Conservation (phyloP, 106 monocot genomes). For the Ottelia alismoides region DNA sequence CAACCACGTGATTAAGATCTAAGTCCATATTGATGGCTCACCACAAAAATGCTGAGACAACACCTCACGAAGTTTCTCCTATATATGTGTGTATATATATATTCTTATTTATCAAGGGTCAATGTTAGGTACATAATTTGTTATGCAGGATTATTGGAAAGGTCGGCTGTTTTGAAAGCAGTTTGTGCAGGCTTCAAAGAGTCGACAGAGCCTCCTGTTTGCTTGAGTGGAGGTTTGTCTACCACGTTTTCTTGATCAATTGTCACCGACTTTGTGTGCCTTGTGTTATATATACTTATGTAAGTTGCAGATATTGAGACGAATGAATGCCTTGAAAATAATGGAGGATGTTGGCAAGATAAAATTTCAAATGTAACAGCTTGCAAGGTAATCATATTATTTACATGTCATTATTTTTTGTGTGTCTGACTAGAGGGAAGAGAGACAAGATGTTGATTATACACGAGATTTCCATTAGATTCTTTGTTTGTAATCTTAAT, state of each 20-base stretch:
- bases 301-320: slow-evolving; percentile 87
- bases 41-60: no score
- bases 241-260: no score
- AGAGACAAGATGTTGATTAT: no score
- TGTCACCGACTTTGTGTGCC: not conserved
- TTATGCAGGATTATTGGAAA: slow-evolving; percentile 62
- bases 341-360: slow-evolving; percentile 91
- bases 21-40: no score
- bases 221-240: slow-evolving; percentile 60
- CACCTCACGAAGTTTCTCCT: no score
- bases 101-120: not conserved
- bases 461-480: not conserved
- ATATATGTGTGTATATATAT: no score
- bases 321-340: slow-evolving; percentile 65
- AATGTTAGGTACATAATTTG: not conserved
- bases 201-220: slow-evolving; percentile 74
- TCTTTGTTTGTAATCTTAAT: slow-evolving; percentile 17
- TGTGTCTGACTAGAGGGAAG: not conserved
- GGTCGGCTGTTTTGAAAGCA: slow-evolving; percentile 64
- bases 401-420: not conserved
- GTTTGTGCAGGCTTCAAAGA: slow-evolving; percentile 93
- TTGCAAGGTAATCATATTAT: slow-evolving; percentile 88
- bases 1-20: no score
- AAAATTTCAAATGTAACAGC: slow-evolving; percentile 52
- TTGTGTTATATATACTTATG: no score